Conservation (phyloP, 2,329 filamentous ascomycete species). For the Plenodomus lindquistii region DNA sequence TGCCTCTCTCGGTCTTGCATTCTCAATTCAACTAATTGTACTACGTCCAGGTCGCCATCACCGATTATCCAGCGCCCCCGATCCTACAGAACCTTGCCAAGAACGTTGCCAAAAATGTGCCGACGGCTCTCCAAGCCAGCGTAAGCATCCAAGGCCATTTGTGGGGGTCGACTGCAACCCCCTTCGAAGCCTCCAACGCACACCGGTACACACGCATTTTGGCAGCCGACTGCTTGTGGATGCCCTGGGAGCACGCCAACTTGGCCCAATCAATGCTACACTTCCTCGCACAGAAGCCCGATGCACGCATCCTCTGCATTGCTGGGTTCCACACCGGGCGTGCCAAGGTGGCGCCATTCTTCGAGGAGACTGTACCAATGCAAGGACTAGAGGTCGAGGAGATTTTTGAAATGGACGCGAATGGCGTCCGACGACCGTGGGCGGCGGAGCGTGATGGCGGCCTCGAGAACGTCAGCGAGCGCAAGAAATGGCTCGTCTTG, state of each 20-base stretch:
- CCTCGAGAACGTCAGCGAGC: conserved; percentile 61
- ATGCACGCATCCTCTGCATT: conserved; percentile 65
- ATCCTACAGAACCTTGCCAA: conserved; percentile 62
- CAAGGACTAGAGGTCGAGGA: conserved; percentile 62
- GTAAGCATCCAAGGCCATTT: conserved; percentile 62
- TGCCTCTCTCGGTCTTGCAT: neutral
- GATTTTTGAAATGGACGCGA: conserved; percentile 71
- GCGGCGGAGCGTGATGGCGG: conserved; percentile 58
- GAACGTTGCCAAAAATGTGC: conserved; percentile 62
- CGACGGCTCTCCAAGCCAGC: conserved; percentile 35
- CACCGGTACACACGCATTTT: conserved; percentile 64
- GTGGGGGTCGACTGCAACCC: conserved; percentile 62
- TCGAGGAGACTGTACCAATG: conserved; percentile 56
- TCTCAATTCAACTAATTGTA: neutral
- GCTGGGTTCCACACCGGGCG: conserved; percentile 75
- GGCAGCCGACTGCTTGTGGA: conserved; percentile 77
- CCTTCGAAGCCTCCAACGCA: conserved; percentile 45
- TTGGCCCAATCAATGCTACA: conserved; percentile 64
- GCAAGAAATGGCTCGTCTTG: conserved; percentile 73
- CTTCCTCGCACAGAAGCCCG: conserved; percentile 56
- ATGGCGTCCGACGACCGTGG: conserved; percentile 67
- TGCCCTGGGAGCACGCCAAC: conserved; percentile 72
- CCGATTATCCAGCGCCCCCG: conserved; percentile 68
- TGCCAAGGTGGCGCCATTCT: conserved; percentile 68
- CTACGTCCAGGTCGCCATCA: conserved; percentile 56